Evolutionary conservation across 305 asterid genomes (phyloP), one percentile per base, ranked within the genome.

Genomic region (Plantago lanceolata): DNA sequence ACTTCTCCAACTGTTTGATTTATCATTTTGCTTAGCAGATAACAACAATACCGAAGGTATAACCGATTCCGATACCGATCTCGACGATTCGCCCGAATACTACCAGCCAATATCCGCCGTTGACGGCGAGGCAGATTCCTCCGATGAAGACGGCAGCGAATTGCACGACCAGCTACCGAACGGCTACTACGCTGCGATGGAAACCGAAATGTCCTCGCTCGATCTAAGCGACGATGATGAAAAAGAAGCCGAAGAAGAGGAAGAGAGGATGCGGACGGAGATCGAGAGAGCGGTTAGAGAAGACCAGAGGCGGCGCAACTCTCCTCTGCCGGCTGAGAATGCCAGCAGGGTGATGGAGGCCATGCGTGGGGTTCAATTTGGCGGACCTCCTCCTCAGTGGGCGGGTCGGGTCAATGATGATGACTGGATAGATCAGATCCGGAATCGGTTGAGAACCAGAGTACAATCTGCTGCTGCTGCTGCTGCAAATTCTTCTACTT

Each of bases 261-360:
- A 64, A 74, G 81, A 65, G 53, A 70, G 76, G 20, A 85, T 81
- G 52, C 71, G 78, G 67, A 56, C 29, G 35, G 90, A 83, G 61
- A 73, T 76, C 8, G 78, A 73, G 77, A 80, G 85, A 33, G 97
- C 97, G 21, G 79, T 84, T 64, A 73, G 80, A 59, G 96, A 87
- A 61, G 98, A 89, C 71, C 94, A 84, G 76, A 75, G 73, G 76
- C 90, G 98, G 45, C 93, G 96, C 57, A 73, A 37, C 64, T 87
- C 89, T 56, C 95, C 96, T 1, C 61, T 92, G 79, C 33, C 96
- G 65, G 73, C 81, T 57, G 98, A 86, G 74, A 81, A 69, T 68
- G 75, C 97, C 53, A 77, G 63, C 50, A 79, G 98, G 68, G 96
- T 92, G 64, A 82, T 79, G 82, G 95, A 85, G 70, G 96, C 91